Evolutionary conservation across 306 rosid species (phyloP).

Genomic region (Hippophae rhamnoides): DNA sequence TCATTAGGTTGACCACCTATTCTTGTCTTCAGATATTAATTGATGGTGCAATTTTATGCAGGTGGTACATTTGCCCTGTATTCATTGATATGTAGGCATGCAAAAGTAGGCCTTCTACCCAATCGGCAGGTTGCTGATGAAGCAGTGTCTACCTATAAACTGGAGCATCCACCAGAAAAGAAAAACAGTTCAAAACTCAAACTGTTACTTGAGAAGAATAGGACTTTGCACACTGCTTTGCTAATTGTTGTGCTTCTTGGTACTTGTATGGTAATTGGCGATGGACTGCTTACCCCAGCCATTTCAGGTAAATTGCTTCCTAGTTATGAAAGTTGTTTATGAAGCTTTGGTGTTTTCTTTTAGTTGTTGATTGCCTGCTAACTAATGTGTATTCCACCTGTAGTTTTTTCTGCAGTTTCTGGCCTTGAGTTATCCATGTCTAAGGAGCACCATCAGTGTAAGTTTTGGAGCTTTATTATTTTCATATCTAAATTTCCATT

Average conservation of each 20-base stretch:
- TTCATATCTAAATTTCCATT: constrained; percentile 5
- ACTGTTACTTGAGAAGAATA: constrained; percentile 69
- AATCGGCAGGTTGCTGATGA: constrained; percentile 81
- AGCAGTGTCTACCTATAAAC: constrained; percentile 70
- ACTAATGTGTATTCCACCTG: constrained; percentile 11
- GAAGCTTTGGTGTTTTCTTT: constrained; percentile 4
- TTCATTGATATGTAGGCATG: constrained; percentile 91
- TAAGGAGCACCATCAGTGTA: constrained; percentile 84
- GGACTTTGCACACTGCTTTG: constrained; percentile 69
- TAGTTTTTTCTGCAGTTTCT: constrained; percentile 93
- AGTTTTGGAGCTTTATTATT: constrained; percentile 29
- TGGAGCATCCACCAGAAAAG: constrained; percentile 66
- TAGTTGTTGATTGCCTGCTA: constrained; percentile 8
- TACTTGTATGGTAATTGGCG: constrained; percentile 99
- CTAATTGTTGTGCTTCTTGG: constrained; percentile 94
- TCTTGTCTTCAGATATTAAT: constrained; percentile 11
- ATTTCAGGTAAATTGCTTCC: constrained; percentile 61
- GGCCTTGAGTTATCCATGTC: constrained; percentile 88
- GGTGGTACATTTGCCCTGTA: constrained; percentile 98
- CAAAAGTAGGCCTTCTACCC: constrained; percentile 80
- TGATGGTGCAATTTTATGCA: constrained; percentile 31
- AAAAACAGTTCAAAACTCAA: constrained; percentile 51
- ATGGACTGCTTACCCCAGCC: constrained; percentile 95
- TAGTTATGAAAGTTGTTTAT: neutral
- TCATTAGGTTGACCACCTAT: no score